A percentile compares a stretch with the other conserved stretches of the same genome.
phyloP scores from a whole-genome alignment of 306 rosid species.

The Rubus idaeus region DNA sequence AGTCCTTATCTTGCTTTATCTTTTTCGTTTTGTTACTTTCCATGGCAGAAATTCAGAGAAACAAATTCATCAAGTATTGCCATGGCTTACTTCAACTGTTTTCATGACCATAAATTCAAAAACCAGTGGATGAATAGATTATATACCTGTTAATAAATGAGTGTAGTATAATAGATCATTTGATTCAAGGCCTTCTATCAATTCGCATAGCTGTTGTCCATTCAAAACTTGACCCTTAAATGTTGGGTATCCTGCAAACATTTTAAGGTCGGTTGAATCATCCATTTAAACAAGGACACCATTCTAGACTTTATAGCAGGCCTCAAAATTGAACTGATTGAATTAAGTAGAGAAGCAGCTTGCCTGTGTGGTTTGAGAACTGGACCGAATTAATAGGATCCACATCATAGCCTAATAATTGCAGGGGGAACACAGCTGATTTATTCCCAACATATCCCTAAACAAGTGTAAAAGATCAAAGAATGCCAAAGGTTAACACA shows the following conservation, averaged over 20 bases:
- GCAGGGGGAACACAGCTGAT: constrained; percentile 83
- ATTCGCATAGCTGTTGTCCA: constrained; percentile 72
- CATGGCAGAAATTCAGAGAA: neutral
- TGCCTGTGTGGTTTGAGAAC: constrained; percentile 95
- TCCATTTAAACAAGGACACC: constrained; percentile 27
- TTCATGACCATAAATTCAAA: neutral
- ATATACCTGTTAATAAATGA: constrained; percentile 75
- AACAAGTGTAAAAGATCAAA: constrained; percentile 14
- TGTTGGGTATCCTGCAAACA: constrained; percentile 74
- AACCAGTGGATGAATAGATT: neutral
- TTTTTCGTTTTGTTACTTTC: neutral
- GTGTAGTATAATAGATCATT: constrained; percentile 77
- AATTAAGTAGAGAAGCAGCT: constrained; percentile 49
- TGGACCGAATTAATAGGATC: constrained; percentile 90
- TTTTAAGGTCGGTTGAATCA: constrained; percentile 33
- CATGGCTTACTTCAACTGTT: neutral
- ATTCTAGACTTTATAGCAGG: constrained; percentile 36
- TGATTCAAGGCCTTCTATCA: constrained; percentile 71
- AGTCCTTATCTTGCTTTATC: neutral
- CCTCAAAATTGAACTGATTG: constrained; percentile 44
- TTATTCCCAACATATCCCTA: constrained; percentile 90
- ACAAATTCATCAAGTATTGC: neutral
- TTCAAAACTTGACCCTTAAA: constrained; percentile 89
- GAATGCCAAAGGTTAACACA: neutral
- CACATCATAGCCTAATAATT: constrained; percentile 84